Base-by-base conservation (phyloP, 345 rosid genomes). In the Rhodamnia argentea region DNA sequence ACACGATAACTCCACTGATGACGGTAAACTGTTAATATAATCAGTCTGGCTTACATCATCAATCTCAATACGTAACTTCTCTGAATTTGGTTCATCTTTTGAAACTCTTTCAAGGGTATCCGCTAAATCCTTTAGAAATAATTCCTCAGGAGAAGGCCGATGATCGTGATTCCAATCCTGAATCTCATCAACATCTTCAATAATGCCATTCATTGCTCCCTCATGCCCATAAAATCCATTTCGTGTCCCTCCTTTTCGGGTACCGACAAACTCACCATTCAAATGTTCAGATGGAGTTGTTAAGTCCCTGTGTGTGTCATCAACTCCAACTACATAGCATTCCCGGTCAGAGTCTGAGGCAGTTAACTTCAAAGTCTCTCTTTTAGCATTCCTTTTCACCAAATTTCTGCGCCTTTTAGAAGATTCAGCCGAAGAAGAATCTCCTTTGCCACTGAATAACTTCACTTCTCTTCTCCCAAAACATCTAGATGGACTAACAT, bases 1-100 rank as follows among this genome's bases (percentile, higher is more conserved):
- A 87, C 99, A 97, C 37, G 99, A 95, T 85, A 95, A 91, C 18
- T 94, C 94, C 76, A 85, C 20, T 86, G 95, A 87, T 85, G 87
- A 85, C 5, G 93, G 84, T 82, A 84, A 86, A 51, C 85, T 81
- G 20, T 83, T 84, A 64, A 52, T 55, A 78, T 86, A 82, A 81
- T 90, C 88, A 56, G 85, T 87, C 57, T 86, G 90, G 85, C 53
- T 88, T 18, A 40, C 60, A 52, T 86, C 87, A 84, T 86, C 84
- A n/a, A 70, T 83, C 64, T 84, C 88, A 87, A 53, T 85, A 42
- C 84, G 58, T 29, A 51, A 57, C 85, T 89, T 88, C 82, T 87
- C 85, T 86, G 37, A 40, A 56, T 85, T 87, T 32, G 89, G 58
- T 54, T 83, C 84, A 75, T 89, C 90, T 40, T 87, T 88, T 52